phyloP scores from a whole-genome alignment of 345 rosid genomes.

The Brassica nigra region DNA sequence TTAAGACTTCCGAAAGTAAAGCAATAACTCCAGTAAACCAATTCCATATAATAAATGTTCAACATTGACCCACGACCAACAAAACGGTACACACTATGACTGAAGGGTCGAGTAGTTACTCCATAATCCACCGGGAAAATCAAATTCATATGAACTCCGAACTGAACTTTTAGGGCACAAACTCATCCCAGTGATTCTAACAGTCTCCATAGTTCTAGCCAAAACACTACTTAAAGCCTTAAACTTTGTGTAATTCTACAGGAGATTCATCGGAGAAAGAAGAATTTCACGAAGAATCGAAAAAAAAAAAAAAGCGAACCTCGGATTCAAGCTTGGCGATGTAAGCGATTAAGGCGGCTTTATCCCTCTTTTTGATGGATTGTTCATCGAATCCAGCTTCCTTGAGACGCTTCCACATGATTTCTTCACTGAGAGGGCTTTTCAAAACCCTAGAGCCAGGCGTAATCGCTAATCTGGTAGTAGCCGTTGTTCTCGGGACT shows the following conservation, averaged over 20 bases:
- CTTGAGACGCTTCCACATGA: slow-evolving; percentile 76
- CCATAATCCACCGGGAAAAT: neutral
- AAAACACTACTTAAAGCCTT: too few species aligned
- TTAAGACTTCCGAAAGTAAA: slow-evolving; percentile 13
- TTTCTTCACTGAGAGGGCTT: slow-evolving; percentile 58
- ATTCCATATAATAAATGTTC: neutral
- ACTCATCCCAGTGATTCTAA: neutral
- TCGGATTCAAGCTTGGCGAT: slow-evolving; percentile 90
- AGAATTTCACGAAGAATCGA: neutral
- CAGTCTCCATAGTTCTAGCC: neutral
- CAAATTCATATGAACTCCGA: slow-evolving; percentile 13
- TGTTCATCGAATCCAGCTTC: slow-evolving; percentile 93
- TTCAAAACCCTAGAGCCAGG: slow-evolving; percentile 71
- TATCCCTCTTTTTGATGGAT: slow-evolving; percentile 76
- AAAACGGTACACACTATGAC: neutral
- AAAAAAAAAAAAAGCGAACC: slow-evolving; percentile 42
- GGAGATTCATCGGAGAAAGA: neutral
- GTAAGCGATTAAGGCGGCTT: slow-evolving; percentile 83
- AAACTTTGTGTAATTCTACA: too few species aligned
- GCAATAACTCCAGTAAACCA: slow-evolving; percentile 22
- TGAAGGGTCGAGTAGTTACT: neutral
- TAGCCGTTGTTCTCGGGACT: slow-evolving; percentile 46
- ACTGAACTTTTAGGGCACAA: slow-evolving; percentile 8
- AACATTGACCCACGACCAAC: slow-evolving; percentile 1
- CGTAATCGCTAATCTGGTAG: slow-evolving; percentile 46